Evolutionary conservation across 1,284 basidiomycete species (phyloP).

Genomic region (Singerocomus inundabilis): DNA sequence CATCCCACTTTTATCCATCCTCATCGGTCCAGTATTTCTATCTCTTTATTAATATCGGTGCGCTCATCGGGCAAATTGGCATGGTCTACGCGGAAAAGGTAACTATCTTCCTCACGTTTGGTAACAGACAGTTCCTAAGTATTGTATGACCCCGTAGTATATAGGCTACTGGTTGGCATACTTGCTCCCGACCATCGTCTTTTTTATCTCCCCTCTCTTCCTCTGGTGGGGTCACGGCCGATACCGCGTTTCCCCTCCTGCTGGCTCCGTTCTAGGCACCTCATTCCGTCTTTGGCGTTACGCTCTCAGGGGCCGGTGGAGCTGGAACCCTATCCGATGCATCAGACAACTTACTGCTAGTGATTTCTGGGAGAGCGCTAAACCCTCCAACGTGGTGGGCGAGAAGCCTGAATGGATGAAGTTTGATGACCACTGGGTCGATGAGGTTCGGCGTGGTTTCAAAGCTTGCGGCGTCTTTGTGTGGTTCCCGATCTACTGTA

Average conservation of each 20-base stretch:
- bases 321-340: conserved; percentile 51
- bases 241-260: conserved; percentile 69
- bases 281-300: conserved; percentile 49
- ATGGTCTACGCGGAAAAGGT: conserved; percentile 78
- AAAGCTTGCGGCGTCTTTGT: conserved; percentile 84
- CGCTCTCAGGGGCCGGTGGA: conserved; percentile 56
- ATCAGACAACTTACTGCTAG: conserved; percentile 50
- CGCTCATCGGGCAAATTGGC: conserved; percentile 64
- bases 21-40: conserved; percentile 61
- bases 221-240: conserved; percentile 64
- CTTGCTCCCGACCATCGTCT: conserved; percentile 66
- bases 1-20: background rate
- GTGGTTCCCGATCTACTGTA: conserved; percentile 75
- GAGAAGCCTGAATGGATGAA: conserved; percentile 65
- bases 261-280: conserved; percentile 71
- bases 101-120: background rate
- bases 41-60: conserved; percentile 77
- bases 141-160: conserved; percentile 37
- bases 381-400: conserved; percentile 54
- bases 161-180: conserved; percentile 74
- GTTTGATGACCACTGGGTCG: conserved; percentile 78
- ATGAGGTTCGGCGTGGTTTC: conserved; percentile 79
- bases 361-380: conserved; percentile 80
- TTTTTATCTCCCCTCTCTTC: conserved; percentile 69
- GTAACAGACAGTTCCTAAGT: background rate